These are phyloP conservation scores for Candida quercuum DNA, from an alignment of 805 yeast genomes.

Conservation along the genomic window DNA sequence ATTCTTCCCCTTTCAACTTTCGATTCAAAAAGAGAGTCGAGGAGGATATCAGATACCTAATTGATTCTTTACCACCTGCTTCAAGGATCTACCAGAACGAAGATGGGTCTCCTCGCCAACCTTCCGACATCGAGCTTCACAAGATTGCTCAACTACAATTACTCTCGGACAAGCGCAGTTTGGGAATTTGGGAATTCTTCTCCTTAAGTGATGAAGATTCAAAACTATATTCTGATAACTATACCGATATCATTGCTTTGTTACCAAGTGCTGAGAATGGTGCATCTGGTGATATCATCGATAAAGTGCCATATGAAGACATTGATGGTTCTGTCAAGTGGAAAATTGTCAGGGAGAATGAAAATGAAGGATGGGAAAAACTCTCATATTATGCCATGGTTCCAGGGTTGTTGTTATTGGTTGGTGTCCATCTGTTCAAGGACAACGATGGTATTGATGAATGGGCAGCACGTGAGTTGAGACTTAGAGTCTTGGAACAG, in stretches of 20 bases:
- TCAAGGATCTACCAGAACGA: slow-evolving; percentile 65
- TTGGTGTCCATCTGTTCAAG: slow-evolving; percentile 46
- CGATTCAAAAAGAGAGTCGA: slow-evolving; percentile 44
- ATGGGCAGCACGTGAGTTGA: slow-evolving; percentile 83
- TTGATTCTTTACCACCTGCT: slow-evolving; percentile 59
- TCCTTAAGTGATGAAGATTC: slow-evolving; percentile 47
- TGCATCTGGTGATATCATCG: slow-evolving; percentile 61
- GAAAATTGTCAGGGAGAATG: slow-evolving; percentile 69
- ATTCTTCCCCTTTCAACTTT: slow-evolving; percentile 3
- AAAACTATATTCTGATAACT: slow-evolving; percentile 54
- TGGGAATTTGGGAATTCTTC: slow-evolving; percentile 41
- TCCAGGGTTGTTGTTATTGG: slow-evolving; percentile 59
- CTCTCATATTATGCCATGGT: slow-evolving; percentile 66
- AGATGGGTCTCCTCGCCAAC: slow-evolving; percentile 70
- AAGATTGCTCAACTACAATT: slow-evolving; percentile 66
- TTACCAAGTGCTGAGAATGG: slow-evolving; percentile 39
- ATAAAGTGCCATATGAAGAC: slow-evolving; percentile 80
- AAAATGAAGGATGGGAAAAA: slow-evolving; percentile 83
- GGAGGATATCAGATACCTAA: slow-evolving; percentile 53
- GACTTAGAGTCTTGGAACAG: slow-evolving; percentile 63
- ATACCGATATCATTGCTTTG: slow-evolving; percentile 52
- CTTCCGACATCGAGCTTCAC: slow-evolving; percentile 65
- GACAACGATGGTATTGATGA: slow-evolving; percentile 49
- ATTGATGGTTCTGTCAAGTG: slow-evolving; percentile 74
- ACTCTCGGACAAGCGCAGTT: slow-evolving; percentile 50